Conservation (phyloP, 2,329 filamentous ascomycete species). For the Microsporum audouinii region DNA sequence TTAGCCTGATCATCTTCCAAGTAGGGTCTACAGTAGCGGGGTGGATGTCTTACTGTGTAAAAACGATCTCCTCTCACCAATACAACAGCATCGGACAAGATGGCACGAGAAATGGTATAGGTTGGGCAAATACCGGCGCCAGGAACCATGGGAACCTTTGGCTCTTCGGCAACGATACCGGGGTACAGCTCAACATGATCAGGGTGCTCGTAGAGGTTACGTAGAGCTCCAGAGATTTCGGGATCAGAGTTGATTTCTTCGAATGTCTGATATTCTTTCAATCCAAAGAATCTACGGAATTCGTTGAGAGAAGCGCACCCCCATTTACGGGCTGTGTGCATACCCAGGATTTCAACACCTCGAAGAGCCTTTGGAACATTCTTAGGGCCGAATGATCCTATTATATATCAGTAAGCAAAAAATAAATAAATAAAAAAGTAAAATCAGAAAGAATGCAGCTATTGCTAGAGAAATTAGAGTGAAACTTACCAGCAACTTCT, state of each 20-base stretch:
- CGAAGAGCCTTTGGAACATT: conserved; percentile 63
- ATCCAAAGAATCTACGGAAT: conserved; percentile 51
- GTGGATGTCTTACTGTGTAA: conserved; percentile 22
- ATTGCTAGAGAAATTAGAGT: background rate
- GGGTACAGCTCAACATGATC: conserved; percentile 61
- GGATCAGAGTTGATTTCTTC: conserved; percentile 48
- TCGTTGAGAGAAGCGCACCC: conserved; percentile 35
- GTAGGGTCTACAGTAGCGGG: background rate
- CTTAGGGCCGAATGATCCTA: conserved; percentile 45
- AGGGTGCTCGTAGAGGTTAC: conserved; percentile 50
- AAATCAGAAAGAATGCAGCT: background rate
- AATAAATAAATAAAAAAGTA: background rate
- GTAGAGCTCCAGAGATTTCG: conserved; percentile 45
- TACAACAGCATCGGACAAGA: conserved; percentile 35
- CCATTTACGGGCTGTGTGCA: conserved; percentile 65
- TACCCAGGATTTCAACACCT: conserved; percentile 66
- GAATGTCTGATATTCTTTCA: conserved; percentile 47
- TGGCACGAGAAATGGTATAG: conserved; percentile 30
- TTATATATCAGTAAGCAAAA: too few relatives aligned
- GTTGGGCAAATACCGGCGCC: conserved; percentile 30
- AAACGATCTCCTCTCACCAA: conserved; percentile 34
- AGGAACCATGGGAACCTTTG: conserved; percentile 28
- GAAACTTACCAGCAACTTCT: conserved; percentile 54
- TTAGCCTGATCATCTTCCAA: background rate
- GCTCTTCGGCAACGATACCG: conserved; percentile 44